Conservation (phyloP, 352 stramenopile species). For the Globisporangium spiculum region DNA sequence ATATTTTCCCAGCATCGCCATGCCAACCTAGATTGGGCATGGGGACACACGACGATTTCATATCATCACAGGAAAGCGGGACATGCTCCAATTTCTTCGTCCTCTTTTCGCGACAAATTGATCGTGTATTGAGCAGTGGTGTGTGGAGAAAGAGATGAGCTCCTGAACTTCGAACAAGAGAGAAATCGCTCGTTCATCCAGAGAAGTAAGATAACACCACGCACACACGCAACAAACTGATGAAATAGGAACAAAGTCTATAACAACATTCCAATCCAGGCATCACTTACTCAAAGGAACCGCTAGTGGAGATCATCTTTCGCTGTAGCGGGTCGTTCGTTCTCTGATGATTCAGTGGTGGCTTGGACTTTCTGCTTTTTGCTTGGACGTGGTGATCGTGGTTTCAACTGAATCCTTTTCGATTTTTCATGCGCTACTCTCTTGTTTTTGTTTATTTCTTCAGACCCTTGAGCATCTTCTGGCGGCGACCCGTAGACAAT, state of each 20-base stretch:
- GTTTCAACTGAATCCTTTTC: slow-evolving; percentile 1
- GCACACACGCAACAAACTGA: neutral
- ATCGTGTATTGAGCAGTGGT: neutral
- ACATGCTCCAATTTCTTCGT: neutral
- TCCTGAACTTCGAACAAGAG: neutral
- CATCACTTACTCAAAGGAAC: neutral
- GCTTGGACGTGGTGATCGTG: slow-evolving; percentile 2
- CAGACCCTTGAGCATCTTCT: slow-evolving; percentile 89
- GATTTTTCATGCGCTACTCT: neutral
- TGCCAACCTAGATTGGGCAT: slow-evolving; percentile 1
- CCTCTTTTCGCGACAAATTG: neutral
- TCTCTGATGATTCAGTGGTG: neutral
- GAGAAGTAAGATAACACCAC: neutral
- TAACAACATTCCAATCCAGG: neutral
- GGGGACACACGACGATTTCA: neutral
- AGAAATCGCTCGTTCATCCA: neutral
- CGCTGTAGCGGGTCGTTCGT: neutral
- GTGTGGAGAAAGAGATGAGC: neutral
- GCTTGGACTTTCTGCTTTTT: slow-evolving; percentile 3
- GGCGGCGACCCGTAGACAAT: slow-evolving; percentile 74
- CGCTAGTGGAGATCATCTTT: neutral
- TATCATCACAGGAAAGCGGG: neutral
- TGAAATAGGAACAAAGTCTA: neutral
- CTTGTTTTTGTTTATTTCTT: slow-evolving; percentile 62
- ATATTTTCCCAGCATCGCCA: slow-evolving; percentile 40